Evolutionary conservation across 306 rosid species (phyloP).

Genomic region (Morella rubra): DNA sequence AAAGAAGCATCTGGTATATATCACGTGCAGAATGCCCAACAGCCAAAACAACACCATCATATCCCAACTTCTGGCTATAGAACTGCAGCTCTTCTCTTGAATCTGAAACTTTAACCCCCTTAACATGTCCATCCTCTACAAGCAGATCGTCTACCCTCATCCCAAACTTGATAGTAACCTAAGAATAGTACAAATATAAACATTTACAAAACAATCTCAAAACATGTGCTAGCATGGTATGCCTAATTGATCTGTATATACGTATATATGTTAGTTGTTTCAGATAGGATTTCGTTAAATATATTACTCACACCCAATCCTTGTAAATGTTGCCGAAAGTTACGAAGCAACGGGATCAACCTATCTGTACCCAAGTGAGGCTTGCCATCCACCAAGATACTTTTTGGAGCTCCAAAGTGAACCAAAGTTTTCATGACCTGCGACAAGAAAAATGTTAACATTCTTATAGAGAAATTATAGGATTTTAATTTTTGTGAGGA

Average conservation of each 20-base stretch:
- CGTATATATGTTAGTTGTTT: constrained; percentile 9
- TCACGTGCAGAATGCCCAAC: constrained; percentile 99
- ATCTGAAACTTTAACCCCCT: constrained; percentile 71
- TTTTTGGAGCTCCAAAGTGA: constrained; percentile 87
- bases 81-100: constrained; percentile 52
- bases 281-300: constrained; percentile 20
- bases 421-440: constrained; percentile 93
- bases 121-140: constrained; percentile 53
- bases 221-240: constrained; percentile 19
- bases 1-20: constrained; percentile 73
- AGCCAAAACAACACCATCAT: constrained; percentile 83
- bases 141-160: constrained; percentile 83
- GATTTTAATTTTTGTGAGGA: not conserved
- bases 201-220: constrained; percentile 19
- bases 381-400: constrained; percentile 79
- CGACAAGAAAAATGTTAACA: constrained; percentile 22
- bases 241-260: constrained; percentile 12
- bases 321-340: constrained; percentile 77
- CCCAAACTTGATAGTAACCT: constrained; percentile 92
- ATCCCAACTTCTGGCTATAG: constrained; percentile 59
- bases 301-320: constrained; percentile 76
- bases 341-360: constrained; percentile 90
- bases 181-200: constrained; percentile 23
- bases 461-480: constrained; percentile 11
- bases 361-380: constrained; percentile 97